Base-by-base conservation (phyloP, 129 eudicot genomes). In the Glebionis coronaria region DNA sequence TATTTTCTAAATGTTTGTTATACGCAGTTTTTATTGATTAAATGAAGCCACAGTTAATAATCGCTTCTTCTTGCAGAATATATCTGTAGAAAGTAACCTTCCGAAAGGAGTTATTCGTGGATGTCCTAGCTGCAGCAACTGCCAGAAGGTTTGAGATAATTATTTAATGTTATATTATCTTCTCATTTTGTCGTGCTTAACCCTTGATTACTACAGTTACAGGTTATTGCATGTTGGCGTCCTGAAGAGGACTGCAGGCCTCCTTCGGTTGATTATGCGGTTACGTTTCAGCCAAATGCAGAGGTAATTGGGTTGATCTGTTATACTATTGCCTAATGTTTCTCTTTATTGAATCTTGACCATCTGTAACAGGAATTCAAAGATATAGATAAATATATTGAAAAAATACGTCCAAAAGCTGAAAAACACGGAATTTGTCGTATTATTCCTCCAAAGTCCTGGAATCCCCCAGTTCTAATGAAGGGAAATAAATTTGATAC, bases 101-200 rank as follows among this genome's bases (percentile, higher is more conserved):
- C 97, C 97, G 3, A 85, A 75, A 79, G 97, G 97, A 73, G 85
- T 84, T 40, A 71, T 79, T 28, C 85, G 86, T 57, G 95, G 97
- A 72, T 82, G 91, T 76, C 20, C 87, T 73, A 71, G 55, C 50
- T 85, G 90, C 70, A 61, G 40, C 42, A 78, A 72, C 12, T 82
- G 87, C 66, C 85, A 68, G 58, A 84, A 90, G 95, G 97, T 90
- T 64, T 13, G 16, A 64, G 44, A 45, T 56, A 44, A 56, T 18
- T 45, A 44, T 57, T 73, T 52, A n/a, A 56, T 23, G 4, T 31
- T 44, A 25, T 29, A 35, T 2, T 51, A 53, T 59, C 11, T 5
- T 9, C 63, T 31, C 62, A 27, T 42, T 21, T 70, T 44, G 4
- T 61, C 63, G 40, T 20, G 54, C 27, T 27, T 47, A 65, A 61